Conservation (phyloP, 2,329 filamentous ascomycete genomes). For the Parasarocladium wereldwijsianum region DNA sequence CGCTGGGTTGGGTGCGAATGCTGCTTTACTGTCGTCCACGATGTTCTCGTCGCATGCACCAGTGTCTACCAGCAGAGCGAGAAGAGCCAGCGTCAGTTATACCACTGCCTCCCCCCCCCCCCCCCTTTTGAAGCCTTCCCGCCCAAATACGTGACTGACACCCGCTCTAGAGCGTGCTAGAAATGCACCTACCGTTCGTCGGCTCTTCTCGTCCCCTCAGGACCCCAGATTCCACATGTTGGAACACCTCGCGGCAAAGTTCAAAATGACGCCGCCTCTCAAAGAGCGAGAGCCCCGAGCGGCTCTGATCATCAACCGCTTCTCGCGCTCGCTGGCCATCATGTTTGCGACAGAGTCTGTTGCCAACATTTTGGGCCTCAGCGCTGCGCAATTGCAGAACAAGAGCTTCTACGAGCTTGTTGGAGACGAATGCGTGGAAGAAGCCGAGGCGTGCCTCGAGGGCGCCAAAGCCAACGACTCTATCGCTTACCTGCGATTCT, state of each 20-base stretch:
- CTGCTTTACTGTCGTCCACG: conserved; percentile 78
- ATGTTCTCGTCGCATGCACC: conserved; percentile 74
- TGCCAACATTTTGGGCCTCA: conserved; percentile 58
- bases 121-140: too few relatives aligned
- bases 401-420: conserved; percentile 84
- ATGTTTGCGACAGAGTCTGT: conserved; percentile 78
- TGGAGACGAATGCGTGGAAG: conserved; percentile 57
- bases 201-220: conserved; percentile 65
- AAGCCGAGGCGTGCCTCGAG: conserved; percentile 67
- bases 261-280: conserved; percentile 45
- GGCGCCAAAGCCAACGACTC: conserved; percentile 83
- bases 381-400: conserved; percentile 52
- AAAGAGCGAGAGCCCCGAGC: conserved; percentile 69
- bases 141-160: too few relatives aligned
- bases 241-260: conserved; percentile 71
- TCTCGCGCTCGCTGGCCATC: conserved; percentile 66
- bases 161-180: conserved; percentile 49
- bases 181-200: conserved; percentile 64
- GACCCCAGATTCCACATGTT: conserved; percentile 86
- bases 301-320: conserved; percentile 73
- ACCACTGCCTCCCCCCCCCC: conserved; percentile 1
- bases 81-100: conserved; percentile 57
- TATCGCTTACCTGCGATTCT: conserved; percentile 78
- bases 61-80: conserved; percentile 58
- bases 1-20: conserved; percentile 72